Evolutionary conservation across 2,329 filamentous ascomycete genomes (phyloP).

Genomic region (Sporothrix brasiliensis): DNA sequence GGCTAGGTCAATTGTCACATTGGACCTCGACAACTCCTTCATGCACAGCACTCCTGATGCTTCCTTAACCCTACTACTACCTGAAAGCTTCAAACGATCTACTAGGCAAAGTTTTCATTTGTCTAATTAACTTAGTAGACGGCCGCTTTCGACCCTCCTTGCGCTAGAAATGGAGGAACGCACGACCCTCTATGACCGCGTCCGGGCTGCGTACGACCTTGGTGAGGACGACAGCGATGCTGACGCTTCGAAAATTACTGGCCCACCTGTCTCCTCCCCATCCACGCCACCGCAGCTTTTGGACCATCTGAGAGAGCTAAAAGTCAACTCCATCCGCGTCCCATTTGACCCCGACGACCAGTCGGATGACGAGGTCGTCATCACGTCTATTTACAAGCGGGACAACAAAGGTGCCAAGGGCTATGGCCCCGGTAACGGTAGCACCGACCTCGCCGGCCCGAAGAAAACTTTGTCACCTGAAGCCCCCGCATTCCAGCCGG

Average conservation of each 20-base stretch:
- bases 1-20: not conserved
- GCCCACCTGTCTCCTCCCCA: not conserved
- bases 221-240: not conserved
- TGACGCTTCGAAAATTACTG: not conserved
- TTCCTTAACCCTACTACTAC: not conserved
- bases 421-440: not conserved
- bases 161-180: slow-evolving; percentile 12
- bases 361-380: slow-evolving; percentile 35
- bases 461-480: slow-evolving; percentile 5
- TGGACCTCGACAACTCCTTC: no score
- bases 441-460: not conserved
- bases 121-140: not conserved
- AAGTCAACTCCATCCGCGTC: slow-evolving; percentile 28
- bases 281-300: not conserved
- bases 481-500: slow-evolving; percentile 7
- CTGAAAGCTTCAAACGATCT: not conserved
- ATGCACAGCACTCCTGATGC: not conserved
- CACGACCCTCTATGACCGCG: slow-evolving; percentile 25
- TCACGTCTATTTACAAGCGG: slow-evolving; percentile 28
- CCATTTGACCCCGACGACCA: slow-evolving; percentile 35
- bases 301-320: not conserved
- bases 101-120: not conserved
- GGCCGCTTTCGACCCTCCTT: not conserved
- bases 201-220: slow-evolving; percentile 28
- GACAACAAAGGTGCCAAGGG: not conserved